Percentiles rank a stretch among this genome's conserved stretches.
Evolutionary conservation across 2,329 filamentous ascomycete genomes (phyloP).

Genomic region (Paecilomyces dactylethromorphus): DNA sequence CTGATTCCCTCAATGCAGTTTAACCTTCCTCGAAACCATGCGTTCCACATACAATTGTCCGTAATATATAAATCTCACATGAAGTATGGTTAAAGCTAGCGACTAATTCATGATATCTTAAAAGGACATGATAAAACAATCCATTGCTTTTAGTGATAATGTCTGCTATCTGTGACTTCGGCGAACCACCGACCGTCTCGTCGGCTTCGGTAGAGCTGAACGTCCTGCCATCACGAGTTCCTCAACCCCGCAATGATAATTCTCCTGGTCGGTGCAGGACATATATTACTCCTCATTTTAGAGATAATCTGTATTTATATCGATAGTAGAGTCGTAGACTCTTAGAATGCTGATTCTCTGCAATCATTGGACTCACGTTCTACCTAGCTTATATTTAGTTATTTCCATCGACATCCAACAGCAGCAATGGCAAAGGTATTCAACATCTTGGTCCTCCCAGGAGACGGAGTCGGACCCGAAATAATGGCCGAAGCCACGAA

Average conservation of each 20-base stretch:
- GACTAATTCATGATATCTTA: too few species aligned
- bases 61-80: too few species aligned
- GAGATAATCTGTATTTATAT: background rate
- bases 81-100: too few species aligned
- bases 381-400: background rate
- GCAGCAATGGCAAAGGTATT: slow-evolving; percentile 35
- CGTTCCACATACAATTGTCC: too few species aligned
- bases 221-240: background rate
- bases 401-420: background rate
- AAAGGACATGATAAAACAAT: too few species aligned
- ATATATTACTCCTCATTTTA: background rate
- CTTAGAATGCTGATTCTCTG: too few species aligned
- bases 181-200: background rate
- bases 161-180: background rate
- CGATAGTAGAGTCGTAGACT: background rate
- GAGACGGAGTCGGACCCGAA: slow-evolving; percentile 77
- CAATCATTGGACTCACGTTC: too few species aligned
- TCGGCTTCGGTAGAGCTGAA: background rate
- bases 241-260: background rate
- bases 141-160: too few species aligned
- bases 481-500: slow-evolving; percentile 47
- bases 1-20: too few species aligned
- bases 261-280: background rate
- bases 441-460: slow-evolving; percentile 68
- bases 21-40: too few species aligned